Evolutionary conservation across 495 filamentous ascomycete genomes (phyloP).

Genomic region (Hypoxylon intermedium): DNA sequence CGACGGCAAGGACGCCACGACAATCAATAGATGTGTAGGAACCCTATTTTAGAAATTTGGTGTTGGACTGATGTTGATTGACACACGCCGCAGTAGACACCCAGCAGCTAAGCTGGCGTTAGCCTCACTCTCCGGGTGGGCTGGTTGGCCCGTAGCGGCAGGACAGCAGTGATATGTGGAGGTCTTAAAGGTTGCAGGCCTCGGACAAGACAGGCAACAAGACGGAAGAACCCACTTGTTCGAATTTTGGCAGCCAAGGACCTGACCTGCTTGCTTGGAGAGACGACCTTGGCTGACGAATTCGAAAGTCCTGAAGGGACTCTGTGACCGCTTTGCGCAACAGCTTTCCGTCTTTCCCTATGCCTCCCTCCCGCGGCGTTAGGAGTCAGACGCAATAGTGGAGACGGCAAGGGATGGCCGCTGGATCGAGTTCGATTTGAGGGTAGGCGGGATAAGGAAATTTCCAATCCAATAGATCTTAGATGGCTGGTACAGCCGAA

Average conservation of each 20-base stretch:
- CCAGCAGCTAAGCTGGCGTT: constrained; percentile 39
- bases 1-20: constrained; percentile 37
- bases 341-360: constrained; percentile 12
- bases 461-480: constrained; percentile 25
- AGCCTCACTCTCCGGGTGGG: constrained; percentile 35
- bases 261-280: constrained; percentile 15
- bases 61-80: constrained; percentile 27
- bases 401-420: constrained; percentile 33
- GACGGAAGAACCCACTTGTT: constrained; percentile 29
- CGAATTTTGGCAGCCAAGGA: constrained; percentile 23
- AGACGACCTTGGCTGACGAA: constrained; percentile 29
- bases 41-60: constrained; percentile 26
- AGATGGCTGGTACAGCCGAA: constrained; percentile 29
- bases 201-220: constrained; percentile 25
- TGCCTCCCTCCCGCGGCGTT: constrained; percentile 10
- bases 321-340: constrained; percentile 10
- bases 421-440: constrained; percentile 11
- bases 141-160: constrained; percentile 27
- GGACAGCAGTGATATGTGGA: constrained; percentile 33
- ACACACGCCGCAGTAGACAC: constrained; percentile 29
- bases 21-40: constrained; percentile 34
- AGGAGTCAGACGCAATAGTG: constrained; percentile 33
- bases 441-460: constrained; percentile 11
- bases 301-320: constrained; percentile 12
- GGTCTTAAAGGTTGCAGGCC: constrained; percentile 30